A percentile compares a stretch with the other conserved stretches of the same genome.
These are phyloP conservation scores for Calonectria hongkongensis DNA, from an alignment of 2,329 filamentous ascomycete genomes.

Conservation along the genomic window DNA sequence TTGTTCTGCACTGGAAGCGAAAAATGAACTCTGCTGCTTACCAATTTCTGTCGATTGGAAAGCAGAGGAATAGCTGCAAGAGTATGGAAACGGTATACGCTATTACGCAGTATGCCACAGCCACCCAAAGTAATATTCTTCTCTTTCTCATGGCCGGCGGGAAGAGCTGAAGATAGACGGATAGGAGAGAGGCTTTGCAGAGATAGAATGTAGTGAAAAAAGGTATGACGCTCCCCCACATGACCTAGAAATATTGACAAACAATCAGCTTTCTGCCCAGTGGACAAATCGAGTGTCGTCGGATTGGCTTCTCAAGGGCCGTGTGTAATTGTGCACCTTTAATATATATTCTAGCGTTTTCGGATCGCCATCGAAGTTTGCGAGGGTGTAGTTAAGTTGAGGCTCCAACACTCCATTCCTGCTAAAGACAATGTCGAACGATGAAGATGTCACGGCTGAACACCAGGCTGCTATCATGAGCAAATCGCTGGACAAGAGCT, in stretches of 20 bases:
- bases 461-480: slow-evolving; percentile 23
- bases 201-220: slow-evolving; percentile 13
- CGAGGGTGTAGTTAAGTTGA: neutral
- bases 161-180: slow-evolving; percentile 17
- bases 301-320: neutral
- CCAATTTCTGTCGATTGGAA: slow-evolving; percentile 14
- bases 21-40: neutral
- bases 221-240: slow-evolving; percentile 11
- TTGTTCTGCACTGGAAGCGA: too few species aligned
- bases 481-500: neutral
- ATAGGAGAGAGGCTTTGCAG: slow-evolving; percentile 10
- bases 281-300: neutral
- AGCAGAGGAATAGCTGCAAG: slow-evolving; percentile 10
- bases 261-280: neutral
- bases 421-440: slow-evolving; percentile 5
- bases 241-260: neutral
- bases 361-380: slow-evolving; percentile 14
- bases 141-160: slow-evolving; percentile 4
- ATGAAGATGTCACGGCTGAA: neutral
- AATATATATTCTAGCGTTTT: slow-evolving; percentile 17
- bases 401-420: slow-evolving; percentile 9
- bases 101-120: neutral
- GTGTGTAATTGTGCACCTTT: neutral
- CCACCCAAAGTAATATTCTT: slow-evolving; percentile 3
- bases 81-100: neutral